These are phyloP conservation scores for Candida sp. DNA, from an alignment of 1,139 yeast species.

Conservation along the genomic window DNA sequence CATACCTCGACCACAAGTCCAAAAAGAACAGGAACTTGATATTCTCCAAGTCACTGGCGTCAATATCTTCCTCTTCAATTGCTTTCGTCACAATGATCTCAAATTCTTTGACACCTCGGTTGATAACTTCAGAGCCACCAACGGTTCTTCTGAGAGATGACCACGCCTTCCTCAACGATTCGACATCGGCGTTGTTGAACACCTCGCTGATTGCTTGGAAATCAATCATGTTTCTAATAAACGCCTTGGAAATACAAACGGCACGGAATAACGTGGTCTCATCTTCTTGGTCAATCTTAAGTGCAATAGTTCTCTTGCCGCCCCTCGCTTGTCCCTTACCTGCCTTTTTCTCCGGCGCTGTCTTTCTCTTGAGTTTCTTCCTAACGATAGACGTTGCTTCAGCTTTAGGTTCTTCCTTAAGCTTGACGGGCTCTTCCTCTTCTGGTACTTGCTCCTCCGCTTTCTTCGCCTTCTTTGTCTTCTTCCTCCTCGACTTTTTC, in stretches of 20 bases:
- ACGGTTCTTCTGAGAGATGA: conserved; percentile 56
- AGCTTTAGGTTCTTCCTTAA: background rate
- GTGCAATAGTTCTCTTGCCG: background rate
- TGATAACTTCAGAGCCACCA: conserved; percentile 57
- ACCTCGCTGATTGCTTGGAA: conserved; percentile 59
- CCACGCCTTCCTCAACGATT: conserved; percentile 63
- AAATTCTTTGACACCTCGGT: conserved; percentile 60
- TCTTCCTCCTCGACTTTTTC: conserved; percentile 1
- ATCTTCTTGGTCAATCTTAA: conserved; percentile 46
- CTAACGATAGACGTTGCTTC: conserved; percentile 25
- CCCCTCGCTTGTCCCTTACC: conserved; percentile 1
- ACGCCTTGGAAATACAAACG: conserved; percentile 65
- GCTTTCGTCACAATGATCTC: conserved; percentile 58
- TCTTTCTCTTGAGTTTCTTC: conserved; percentile 22
- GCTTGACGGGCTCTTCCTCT: background rate
- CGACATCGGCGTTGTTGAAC: conserved; percentile 39
- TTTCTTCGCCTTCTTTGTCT: conserved; percentile 15
- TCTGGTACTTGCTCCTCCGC: conserved; percentile 5
- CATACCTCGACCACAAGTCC: conserved; percentile 61
- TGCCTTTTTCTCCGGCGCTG: conserved; percentile 14
- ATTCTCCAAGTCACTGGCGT: conserved; percentile 48
- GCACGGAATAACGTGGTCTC: conserved; percentile 56
- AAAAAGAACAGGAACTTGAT: conserved; percentile 53
- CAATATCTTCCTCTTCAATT: conserved; percentile 53
- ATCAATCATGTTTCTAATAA: conserved; percentile 52